phyloP scores from a whole-genome alignment of 176 grass and related monocot genomes.

The Typha latifolia region DNA sequence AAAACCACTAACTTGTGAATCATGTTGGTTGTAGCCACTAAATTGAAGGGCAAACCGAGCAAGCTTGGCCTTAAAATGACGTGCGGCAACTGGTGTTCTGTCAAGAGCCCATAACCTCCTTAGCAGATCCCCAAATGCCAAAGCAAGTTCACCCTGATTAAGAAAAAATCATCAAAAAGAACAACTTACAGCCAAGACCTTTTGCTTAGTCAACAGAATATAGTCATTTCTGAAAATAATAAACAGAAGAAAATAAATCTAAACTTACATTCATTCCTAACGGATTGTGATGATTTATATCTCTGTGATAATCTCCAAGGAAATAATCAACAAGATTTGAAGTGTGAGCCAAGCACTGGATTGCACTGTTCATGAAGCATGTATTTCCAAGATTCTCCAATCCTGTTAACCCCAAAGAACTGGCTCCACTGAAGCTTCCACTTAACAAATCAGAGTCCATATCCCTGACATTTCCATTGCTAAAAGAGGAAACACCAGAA shows the following conservation, averaged over 20 bases:
- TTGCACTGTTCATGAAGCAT: conserved; percentile 97
- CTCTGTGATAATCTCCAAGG: conserved; percentile 68
- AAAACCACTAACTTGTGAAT: conserved; percentile 66
- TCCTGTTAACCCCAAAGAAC: conserved; percentile 62
- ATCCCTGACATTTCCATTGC: conserved; percentile 33
- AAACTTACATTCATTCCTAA: conserved; percentile 85
- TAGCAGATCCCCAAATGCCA: conserved; percentile 84
- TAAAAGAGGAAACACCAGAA: not conserved
- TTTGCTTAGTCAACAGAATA: too few relatives aligned
- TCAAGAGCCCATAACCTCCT: conserved; percentile 67
- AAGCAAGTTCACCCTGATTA: conserved; percentile 89
- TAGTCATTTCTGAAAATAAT: too few relatives aligned
- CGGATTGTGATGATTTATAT: conserved; percentile 77
- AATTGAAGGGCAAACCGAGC: conserved; percentile 88
- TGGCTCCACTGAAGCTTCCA: conserved; percentile 38
- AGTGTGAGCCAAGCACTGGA: conserved; percentile 94
- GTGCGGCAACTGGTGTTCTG: conserved; percentile 46
- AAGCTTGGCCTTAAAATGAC: conserved; percentile 79
- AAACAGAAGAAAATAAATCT: not conserved
- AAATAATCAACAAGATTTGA: conserved; percentile 83
- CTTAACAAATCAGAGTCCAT: conserved; percentile 33
- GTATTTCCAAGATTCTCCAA: conserved; percentile 97
- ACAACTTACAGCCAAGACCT: not conserved
- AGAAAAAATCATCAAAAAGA: conserved; percentile 7
- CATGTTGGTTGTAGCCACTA: conserved; percentile 95